These are phyloP conservation scores for Talaromyces wortmannii DNA, from an alignment of 495 filamentous ascomycete species.

Conservation along the genomic window DNA sequence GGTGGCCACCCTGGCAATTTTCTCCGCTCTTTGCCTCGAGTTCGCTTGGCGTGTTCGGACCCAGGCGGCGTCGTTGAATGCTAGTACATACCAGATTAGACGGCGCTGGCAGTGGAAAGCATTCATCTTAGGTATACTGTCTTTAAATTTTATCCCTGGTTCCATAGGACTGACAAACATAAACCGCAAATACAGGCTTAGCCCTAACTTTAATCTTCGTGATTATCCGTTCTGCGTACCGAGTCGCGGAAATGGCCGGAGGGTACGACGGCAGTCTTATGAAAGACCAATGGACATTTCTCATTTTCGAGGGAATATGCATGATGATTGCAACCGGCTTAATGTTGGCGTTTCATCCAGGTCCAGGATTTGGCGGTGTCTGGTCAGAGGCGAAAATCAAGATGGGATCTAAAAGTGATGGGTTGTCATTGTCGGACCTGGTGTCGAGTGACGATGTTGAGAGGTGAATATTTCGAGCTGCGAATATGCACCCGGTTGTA, in stretches of 20 bases:
- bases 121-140: not conserved
- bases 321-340: constrained; percentile 56
- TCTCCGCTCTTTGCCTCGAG: constrained; percentile 42
- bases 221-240: constrained; percentile 53
- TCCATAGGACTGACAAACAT: not conserved
- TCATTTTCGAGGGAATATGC: constrained; percentile 54
- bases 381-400: not conserved
- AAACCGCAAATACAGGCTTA: constrained; percentile 17
- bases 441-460: too few relatives aligned
- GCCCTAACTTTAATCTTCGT: constrained; percentile 48
- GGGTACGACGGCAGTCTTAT: constrained; percentile 53
- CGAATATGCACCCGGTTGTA: too few relatives aligned
- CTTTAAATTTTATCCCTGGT: not conserved
- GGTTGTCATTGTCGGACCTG: too few relatives aligned
- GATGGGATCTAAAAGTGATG: too few relatives aligned
- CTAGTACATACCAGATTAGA: too few relatives aligned
- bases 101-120: not conserved
- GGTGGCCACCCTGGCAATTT: constrained; percentile 43
- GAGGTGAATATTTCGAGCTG: too few relatives aligned
- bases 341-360: not conserved
- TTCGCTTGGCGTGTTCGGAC: constrained; percentile 34
- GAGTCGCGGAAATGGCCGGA: constrained; percentile 55
- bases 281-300: constrained; percentile 52
- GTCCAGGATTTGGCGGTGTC: not conserved
- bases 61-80: too few relatives aligned